Base-by-base conservation (phyloP, 371 early-diverging fungal genomes). In the Lichtheimia ornata region DNA sequence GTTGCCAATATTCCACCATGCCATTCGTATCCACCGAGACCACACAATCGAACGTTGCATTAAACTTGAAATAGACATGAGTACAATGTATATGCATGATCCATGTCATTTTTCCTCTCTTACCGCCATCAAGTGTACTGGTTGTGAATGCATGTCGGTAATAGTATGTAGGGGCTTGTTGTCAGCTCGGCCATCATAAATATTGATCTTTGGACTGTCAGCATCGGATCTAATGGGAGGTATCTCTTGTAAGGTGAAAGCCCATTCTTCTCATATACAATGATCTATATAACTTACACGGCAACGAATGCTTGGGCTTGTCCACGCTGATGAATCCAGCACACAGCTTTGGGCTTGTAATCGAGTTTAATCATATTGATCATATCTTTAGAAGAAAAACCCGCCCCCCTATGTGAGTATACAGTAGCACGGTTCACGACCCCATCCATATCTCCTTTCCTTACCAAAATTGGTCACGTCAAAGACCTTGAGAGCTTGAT, bases 381-480 rank as follows among this genome's bases (percentile, higher is more conserved):
- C 97, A 97, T 97, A 66, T 97, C 97, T 92, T 17, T 12, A 18
- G 1, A 4, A 22, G 22, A 45, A 47, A 14, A n/a, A n/a, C n/a
- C n/a, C n/a, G n/a, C n/a, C n/a, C n/a, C 11, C 22, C 35, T 11
- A 35, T 35, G 35, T 35, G 9, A 35, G 35, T 11, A 9, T 6
- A 35, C 35, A 35, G 0, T 30, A 30, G 30, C 30, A 30, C 30
- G 7, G 6, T 35, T 35, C 9, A 22, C 22, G 9, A 35, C 9
- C 1, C 35, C 35, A 35, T 35, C 35, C 35, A 35, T 9, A 35
- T 25, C 17, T n/a, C n/a, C 67, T 56, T 83, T n/a, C n/a, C 67
- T 56, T 83, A 90, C 91, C 96, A 82, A 97, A 98, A 71, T 96
- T 96, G 49, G 92, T 82, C 2, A 98, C 85, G 74, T 98, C 97